These are phyloP conservation scores for Psilocybe sp. DNA, from an alignment of 768 basidiomycete genomes.

Conservation along the genomic window DNA sequence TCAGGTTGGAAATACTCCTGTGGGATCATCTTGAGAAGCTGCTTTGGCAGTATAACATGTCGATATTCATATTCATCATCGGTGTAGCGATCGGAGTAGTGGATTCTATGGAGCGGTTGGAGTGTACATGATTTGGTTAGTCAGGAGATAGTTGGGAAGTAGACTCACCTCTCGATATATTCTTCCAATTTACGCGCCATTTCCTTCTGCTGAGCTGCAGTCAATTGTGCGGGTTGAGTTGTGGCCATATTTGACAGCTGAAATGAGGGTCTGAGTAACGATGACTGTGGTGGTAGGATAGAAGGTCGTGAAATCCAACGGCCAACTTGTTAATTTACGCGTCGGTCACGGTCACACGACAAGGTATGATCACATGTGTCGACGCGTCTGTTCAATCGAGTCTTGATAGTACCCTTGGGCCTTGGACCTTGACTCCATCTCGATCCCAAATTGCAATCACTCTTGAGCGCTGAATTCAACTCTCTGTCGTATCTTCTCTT, in stretches of 20 bases:
- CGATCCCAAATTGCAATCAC: too few relatives aligned
- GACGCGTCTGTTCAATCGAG: slow-evolving; percentile 11
- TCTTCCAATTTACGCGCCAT: slow-evolving; percentile 61
- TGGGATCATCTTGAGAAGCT: slow-evolving; percentile 90
- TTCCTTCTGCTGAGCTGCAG: slow-evolving; percentile 34
- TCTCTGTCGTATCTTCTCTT: background rate
- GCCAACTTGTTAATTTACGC: slow-evolving; percentile 13
- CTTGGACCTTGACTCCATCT: too few relatives aligned
- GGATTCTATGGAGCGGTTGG: slow-evolving; percentile 52
- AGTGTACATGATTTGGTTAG: background rate
- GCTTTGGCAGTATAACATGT: slow-evolving; percentile 95
- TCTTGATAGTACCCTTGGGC: background rate
- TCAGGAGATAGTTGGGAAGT: slow-evolving; percentile 10
- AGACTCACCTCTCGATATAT: slow-evolving; percentile 69
- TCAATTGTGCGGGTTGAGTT: slow-evolving; percentile 22
- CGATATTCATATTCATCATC: slow-evolving; percentile 95
- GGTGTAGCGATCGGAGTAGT: slow-evolving; percentile 89
- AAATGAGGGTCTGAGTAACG: too few relatives aligned
- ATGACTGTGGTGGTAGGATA: too few relatives aligned
- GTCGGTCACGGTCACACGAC: slow-evolving; percentile 21
- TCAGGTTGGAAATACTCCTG: slow-evolving; percentile 81
- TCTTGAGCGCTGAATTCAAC: background rate
- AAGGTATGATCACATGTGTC: slow-evolving; percentile 17
- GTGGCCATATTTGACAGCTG: slow-evolving; percentile 22
- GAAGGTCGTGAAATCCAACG: too few relatives aligned